Evolutionary conservation across 345 rosid genomes (phyloP).

Genomic region (Gossypium thurberi): DNA sequence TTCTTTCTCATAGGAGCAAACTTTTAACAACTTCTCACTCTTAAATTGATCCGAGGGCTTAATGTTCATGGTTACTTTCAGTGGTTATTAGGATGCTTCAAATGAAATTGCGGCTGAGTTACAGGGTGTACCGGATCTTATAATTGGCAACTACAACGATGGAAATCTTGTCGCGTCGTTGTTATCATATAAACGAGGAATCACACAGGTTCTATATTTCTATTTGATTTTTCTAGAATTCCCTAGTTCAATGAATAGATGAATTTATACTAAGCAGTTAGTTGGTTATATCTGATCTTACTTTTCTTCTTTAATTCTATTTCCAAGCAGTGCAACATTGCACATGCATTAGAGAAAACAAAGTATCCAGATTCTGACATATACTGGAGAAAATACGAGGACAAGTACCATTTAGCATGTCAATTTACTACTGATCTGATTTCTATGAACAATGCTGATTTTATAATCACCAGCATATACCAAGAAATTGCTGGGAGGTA

Average conservation of each 20-base stretch:
- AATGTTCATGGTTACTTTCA: not conserved
- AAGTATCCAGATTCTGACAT: conserved; percentile 53
- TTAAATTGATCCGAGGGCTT: conserved; percentile 6
- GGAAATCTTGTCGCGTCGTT: conserved; percentile 51
- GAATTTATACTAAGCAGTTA: not conserved
- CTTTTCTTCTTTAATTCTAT: conserved; percentile 6
- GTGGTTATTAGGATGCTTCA: conserved; percentile 37
- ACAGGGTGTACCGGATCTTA: conserved; percentile 46
- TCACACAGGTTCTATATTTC: conserved; percentile 30
- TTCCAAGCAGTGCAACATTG: conserved; percentile 40
- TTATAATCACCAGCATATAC: conserved; percentile 49
- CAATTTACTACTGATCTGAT: conserved; percentile 53
- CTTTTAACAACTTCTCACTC: not conserved
- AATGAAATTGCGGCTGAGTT: conserved; percentile 46
- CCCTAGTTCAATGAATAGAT: not conserved
- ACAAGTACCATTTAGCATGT: conserved; percentile 47
- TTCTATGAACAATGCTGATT: conserved; percentile 55
- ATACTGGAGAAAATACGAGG: conserved; percentile 47
- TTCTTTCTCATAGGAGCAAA: not conserved
- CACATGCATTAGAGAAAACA: conserved; percentile 56
- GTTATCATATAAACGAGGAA: conserved; percentile 45
- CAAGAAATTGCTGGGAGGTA: conserved; percentile 54
- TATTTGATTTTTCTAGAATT: not conserved
- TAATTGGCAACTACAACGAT: conserved; percentile 55
- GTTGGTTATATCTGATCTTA: not conserved